Evolutionary conservation across 2,329 filamentous ascomycete genomes (phyloP).

Genomic region (Colletotrichum tamarilloi): DNA sequence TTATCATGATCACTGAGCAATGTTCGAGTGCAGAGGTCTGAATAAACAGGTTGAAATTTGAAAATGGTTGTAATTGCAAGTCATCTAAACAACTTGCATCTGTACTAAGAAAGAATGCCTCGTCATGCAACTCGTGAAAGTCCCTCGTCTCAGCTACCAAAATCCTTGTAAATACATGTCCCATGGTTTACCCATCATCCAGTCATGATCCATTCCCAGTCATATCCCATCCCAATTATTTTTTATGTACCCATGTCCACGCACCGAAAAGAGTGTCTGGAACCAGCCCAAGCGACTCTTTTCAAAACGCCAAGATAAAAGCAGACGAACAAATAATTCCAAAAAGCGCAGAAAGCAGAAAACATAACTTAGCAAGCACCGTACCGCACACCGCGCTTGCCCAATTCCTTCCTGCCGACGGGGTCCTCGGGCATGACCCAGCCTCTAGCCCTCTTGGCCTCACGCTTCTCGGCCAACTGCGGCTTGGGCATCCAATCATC

Average conservation of each 20-base stretch:
- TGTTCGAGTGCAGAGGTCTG: too few species aligned
- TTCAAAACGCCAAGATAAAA: not conserved
- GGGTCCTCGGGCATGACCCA: conserved; percentile 83
- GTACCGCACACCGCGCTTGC: conserved; percentile 72
- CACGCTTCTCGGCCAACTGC: conserved; percentile 79
- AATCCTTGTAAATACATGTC: not conserved
- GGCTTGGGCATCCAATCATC: conserved; percentile 82
- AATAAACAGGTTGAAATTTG: not conserved
- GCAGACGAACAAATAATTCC: not conserved
- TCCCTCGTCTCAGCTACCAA: not conserved
- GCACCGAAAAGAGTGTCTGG: not conserved
- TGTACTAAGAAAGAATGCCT: not conserved
- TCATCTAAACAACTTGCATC: conserved; percentile 9
- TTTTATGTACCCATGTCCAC: not conserved
- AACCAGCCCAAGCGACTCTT: conserved; percentile 15
- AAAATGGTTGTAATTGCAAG: conserved; percentile 30
- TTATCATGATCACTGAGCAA: not conserved
- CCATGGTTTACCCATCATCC: not conserved
- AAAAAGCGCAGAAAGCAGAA: not conserved
- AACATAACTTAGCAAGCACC: conserved; percentile 49
- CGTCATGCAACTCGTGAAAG: conserved; percentile 23
- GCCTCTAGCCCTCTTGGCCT: conserved; percentile 77
- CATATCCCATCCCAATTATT: not conserved
- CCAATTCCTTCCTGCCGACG: conserved; percentile 77
- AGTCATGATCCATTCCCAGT: conserved; percentile 6